Evolutionary conservation across 805 yeast species (phyloP), one percentile per base, ranked within the genome.

Genomic region (Grigorovia jiainica): DNA sequence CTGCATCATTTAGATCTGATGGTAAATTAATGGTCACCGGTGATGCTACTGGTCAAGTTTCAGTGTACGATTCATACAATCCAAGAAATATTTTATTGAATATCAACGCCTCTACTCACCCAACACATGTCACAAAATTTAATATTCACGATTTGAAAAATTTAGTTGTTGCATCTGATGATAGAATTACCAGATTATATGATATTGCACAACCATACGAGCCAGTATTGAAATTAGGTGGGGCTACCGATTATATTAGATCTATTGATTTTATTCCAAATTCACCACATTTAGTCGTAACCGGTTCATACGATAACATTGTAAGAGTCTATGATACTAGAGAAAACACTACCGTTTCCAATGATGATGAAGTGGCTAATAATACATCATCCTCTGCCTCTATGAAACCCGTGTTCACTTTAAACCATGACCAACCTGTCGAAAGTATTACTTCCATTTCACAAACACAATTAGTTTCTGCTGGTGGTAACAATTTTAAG

Each of bases 1-100:
- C 87, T 25, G 97, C 95, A 36, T 95, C 87, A 60, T 90, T 80
- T 62, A 74, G 97, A 55, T 74, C 74, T 43, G 98, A 92, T 58
- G 98, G 98, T 42, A 84, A 86, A 58, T 72, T 92, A 36, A 62
- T 92, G 23, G 94, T 83, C 17, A 97, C 97, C 4, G 94, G 95
- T 54, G 98, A 92, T 66, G 95, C 95, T 11, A 78, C 92, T 3
- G 98, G 98, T 16, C 61, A 86, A 43, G 95, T 92, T 11, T 94
- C 94, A 48, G 79, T 89, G 8, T 90, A 84, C 57, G 97, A 92
- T 61, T 79, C 95, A 25, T 69, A 74, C 43, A 81, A 77, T 50
- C 87, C 95, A 34, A 71, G 95, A 51, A 78, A 86, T 18, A 67
- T 87, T 18, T 68, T 90, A 43, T 84, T 90, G 30, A 78, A 92